These are phyloP conservation scores for Venturia pyrina DNA, from an alignment of 2,329 filamentous ascomycete genomes.

Conservation along the genomic window DNA sequence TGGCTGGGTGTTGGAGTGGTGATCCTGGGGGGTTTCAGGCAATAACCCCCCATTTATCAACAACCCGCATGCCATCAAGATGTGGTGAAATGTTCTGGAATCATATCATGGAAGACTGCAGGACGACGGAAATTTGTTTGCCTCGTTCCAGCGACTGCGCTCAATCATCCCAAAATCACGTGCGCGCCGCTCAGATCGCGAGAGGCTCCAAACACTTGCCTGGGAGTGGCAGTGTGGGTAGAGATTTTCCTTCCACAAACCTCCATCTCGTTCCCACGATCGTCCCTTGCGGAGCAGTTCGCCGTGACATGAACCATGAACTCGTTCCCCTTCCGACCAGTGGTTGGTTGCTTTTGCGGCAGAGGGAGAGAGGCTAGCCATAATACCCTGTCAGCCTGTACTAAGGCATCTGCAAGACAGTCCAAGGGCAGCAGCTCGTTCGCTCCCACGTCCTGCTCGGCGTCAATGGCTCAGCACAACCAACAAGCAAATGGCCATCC, in stretches of 20 bases:
- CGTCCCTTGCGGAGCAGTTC: conserved; percentile 1
- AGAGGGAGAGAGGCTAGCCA: not conserved
- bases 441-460: not conserved
- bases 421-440: not conserved
- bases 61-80: not conserved
- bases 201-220: not conserved
- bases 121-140: no score
- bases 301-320: not conserved
- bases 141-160: no score
- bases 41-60: not conserved
- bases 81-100: not conserved
- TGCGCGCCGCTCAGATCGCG: not conserved
- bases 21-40: not conserved
- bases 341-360: conserved; percentile 7
- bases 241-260: conserved; percentile 4
- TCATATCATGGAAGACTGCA: not conserved
- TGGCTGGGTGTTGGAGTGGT: not conserved
- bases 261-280: not conserved
- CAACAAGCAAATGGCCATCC: not conserved
- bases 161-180: no score
- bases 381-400: not conserved
- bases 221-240: no score
- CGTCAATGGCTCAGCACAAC: not conserved
- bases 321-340: not conserved
- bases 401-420: not conserved